Base-by-base conservation (phyloP, 192 early-diverging fungal species). In the Linnemannia elongata region DNA sequence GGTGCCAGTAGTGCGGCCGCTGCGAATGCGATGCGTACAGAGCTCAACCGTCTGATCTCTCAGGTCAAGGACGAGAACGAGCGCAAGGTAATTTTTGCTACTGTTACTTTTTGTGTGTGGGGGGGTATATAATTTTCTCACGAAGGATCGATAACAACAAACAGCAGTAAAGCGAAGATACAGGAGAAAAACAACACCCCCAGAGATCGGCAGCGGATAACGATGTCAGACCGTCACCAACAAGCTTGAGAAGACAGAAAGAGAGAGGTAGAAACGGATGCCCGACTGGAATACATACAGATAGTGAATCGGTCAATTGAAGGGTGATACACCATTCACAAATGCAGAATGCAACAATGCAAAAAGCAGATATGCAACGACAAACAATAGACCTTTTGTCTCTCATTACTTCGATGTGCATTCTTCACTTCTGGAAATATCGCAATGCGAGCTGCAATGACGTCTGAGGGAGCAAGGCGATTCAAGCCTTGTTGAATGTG, bases 21-120 rank as follows among this genome's bases (percentile, higher is more conserved):
- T 52, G 93, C 93, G 6, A 93, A 96, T 80, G 90, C 93, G 22
- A 96, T 97, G 95, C 90, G 93, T 45, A 92, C 91, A 38, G 96
- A 96, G 83, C 83, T 97, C n/a, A 89, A 92, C 76, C 93, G 90
- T 52, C 77, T 97, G 49, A 87, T 92, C 72, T 88, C 82, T 68
- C 88, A 88, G 71, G 80, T 93, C 79, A 90, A 85, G 68, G 93
- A 95, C 27, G 91, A 89, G 71, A 87, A 92, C 7, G 88, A 92
- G 44, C 91, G 95, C 78, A 90, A 89, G 80, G 92, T 93, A 89
- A 77, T 76, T 41, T 7, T 20, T n/a, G 41, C 1, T 71, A 5
- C n/a, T 57, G n/a, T 57, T 7, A 15, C 7, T 60, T 27, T 60
- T 7, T 12, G 52, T 45, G 44, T 20, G 47, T 49, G 15, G 13